These are phyloP conservation scores for Apiospora marii DNA, from an alignment of 2,329 filamentous ascomycete species.

Conservation along the genomic window DNA sequence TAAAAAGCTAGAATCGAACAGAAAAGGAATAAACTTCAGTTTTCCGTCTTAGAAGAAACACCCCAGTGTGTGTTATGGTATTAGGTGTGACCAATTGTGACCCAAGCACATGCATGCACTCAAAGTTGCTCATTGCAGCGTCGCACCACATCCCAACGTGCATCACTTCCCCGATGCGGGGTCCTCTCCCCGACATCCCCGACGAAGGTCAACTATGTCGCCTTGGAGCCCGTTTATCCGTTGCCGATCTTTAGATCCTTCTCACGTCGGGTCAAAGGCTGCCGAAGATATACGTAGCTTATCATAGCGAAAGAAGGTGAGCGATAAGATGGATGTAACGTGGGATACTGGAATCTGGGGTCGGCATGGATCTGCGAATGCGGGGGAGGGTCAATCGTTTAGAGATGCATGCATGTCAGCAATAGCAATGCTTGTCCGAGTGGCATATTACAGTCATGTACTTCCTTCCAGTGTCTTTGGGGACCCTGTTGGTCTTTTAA, in stretches of 20 bases:
- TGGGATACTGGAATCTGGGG: background rate
- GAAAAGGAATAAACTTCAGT: no score
- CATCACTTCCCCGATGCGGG: background rate
- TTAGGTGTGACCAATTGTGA: background rate
- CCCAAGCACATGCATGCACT: no score
- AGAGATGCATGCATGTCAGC: background rate
- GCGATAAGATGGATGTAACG: conserved; percentile 3
- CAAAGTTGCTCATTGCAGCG: background rate
- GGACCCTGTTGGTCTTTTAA: background rate
- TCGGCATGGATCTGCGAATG: background rate
- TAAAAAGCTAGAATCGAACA: no score
- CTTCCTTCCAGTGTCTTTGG: background rate
- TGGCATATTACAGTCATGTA: background rate
- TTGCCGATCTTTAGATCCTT: background rate
- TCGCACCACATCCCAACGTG: background rate
- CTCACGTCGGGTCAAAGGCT: background rate
- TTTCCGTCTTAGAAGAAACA: no score
- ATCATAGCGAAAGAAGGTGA: background rate
- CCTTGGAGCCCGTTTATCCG: background rate
- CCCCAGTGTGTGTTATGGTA: background rate
- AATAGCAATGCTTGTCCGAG: background rate
- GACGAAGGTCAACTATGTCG: background rate
- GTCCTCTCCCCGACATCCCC: no score
- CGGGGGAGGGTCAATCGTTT: background rate
- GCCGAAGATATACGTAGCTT: background rate